A percentile compares a stretch with the other conserved stretches of the same genome.
These are phyloP conservation scores for Secale cereale DNA, from an alignment of 176 grass and related monocot species.

Conservation along the genomic window DNA sequence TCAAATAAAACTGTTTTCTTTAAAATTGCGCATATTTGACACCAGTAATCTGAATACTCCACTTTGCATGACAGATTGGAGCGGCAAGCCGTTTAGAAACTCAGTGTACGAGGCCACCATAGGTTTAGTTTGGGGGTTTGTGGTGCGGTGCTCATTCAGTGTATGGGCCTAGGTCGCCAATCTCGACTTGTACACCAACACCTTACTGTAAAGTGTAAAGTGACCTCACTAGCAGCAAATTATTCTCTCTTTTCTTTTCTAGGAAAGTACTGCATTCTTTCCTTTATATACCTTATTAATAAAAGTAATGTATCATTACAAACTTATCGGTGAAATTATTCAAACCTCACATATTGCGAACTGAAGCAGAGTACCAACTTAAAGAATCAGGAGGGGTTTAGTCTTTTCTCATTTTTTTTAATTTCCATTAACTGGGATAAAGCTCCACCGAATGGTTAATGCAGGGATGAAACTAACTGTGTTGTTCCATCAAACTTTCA, in stretches of 20 bases:
- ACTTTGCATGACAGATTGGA: constrained; percentile 54
- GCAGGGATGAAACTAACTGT: not conserved
- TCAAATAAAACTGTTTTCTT: not conserved
- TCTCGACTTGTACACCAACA: not conserved
- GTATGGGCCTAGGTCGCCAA: not conserved
- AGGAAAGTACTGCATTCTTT: not conserved
- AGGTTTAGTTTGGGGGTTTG: not conserved
- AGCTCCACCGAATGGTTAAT: not conserved
- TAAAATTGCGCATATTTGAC: not conserved
- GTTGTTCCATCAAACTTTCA: not conserved
- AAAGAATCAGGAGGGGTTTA: not conserved
- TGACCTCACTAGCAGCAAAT: not conserved
- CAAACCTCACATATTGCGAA: not conserved
- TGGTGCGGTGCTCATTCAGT: not conserved
- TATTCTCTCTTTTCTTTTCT: not conserved
- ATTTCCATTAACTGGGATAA: not conserved
- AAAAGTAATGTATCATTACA: not conserved
- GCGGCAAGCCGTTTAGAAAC: constrained; percentile 86
- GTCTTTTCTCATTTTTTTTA: not conserved
- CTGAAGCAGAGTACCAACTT: too few relatives aligned
- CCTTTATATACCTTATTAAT: not conserved
- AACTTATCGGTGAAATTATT: not conserved
- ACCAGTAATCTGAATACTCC: not conserved
- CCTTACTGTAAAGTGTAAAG: not conserved
- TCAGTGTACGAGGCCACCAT: constrained; percentile 8